These are phyloP conservation scores for Acephala macrosclerotiorum DNA, from an alignment of 2,329 filamentous ascomycete genomes.

Conservation along the genomic window DNA sequence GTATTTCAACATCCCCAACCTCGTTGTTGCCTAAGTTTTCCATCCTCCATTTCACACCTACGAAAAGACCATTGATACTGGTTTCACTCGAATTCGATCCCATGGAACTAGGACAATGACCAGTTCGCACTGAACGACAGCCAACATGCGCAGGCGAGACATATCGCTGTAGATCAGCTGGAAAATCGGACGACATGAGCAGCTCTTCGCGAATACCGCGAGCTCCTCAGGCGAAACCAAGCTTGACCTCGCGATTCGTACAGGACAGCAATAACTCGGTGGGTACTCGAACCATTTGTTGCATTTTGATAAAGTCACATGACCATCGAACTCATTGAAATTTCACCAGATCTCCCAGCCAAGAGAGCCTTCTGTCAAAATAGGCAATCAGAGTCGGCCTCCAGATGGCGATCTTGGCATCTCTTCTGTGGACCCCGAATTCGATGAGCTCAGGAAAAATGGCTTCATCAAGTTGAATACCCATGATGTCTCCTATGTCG, in stretches of 20 bases:
- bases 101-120: neutral
- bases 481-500: constrained; percentile 10
- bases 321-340: neutral
- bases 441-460: neutral
- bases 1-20: neutral
- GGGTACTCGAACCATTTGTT: neutral
- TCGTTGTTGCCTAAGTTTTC: constrained; percentile 9
- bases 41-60: neutral
- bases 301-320: neutral
- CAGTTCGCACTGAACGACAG: neutral
- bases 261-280: constrained; percentile 1
- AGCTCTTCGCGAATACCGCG: neutral
- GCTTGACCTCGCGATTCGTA: neutral
- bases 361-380: neutral
- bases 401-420: neutral
- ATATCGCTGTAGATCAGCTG: neutral
- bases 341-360: neutral
- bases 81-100: neutral
- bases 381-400: neutral
- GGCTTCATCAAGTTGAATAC: constrained; percentile 16
- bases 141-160: neutral
- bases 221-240: neutral
- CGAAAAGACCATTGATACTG: neutral
- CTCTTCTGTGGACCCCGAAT: neutral
- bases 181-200: constrained; percentile 1